phyloP scores from a whole-genome alignment of 306 rosid species.

The Rosa lucieae region DNA sequence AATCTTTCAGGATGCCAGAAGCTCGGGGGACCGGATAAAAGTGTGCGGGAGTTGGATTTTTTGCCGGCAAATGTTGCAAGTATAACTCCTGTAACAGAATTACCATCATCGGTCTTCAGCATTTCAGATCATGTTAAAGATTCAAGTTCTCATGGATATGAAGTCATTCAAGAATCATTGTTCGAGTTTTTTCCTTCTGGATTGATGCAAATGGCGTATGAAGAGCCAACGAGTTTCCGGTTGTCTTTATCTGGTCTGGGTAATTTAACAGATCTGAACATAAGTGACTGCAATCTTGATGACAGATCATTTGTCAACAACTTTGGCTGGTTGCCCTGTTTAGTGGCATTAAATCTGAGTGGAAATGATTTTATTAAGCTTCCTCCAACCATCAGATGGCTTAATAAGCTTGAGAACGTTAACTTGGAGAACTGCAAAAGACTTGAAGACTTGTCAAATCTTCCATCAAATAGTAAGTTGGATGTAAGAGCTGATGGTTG shows the following conservation, averaged over 20 bases:
- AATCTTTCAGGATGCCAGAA: not conserved
- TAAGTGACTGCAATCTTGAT: not conserved
- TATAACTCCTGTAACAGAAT: not conserved
- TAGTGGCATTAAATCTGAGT: not conserved
- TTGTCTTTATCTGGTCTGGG: too few relatives aligned
- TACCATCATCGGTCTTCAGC: not conserved
- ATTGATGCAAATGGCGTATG: too few relatives aligned
- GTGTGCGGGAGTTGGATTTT: not conserved
- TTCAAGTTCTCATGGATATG: not conserved
- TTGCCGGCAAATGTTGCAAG: not conserved
- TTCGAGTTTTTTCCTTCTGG: too few relatives aligned
- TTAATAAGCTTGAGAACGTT: not conserved
- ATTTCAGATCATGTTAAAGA: not conserved
- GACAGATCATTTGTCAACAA: not conserved
- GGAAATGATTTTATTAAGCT: not conserved
- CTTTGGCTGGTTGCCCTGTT: not conserved
- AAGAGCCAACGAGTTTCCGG: too few relatives aligned
- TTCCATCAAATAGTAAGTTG: not conserved
- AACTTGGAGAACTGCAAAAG: not conserved
- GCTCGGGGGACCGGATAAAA: not conserved
- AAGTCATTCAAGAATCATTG: not conserved
- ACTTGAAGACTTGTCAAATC: not conserved
- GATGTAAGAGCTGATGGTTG: not conserved
- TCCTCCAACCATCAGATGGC: not conserved
- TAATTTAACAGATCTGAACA: not conserved